These are phyloP conservation scores for Brasilioporus rufonigricans DNA, from an alignment of 768 basidiomycete genomes.

Conservation along the genomic window DNA sequence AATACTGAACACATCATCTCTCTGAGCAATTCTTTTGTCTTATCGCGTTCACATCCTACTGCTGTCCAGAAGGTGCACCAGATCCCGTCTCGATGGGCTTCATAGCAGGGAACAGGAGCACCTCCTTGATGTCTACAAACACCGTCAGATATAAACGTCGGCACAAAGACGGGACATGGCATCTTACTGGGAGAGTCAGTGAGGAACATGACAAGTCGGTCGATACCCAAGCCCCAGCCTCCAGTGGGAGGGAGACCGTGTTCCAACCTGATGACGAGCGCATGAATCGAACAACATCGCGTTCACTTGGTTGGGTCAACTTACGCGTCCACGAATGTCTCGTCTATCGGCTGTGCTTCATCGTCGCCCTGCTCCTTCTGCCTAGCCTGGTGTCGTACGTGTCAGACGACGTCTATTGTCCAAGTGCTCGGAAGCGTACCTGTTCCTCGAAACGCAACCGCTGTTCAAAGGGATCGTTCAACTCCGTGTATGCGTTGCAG, in stretches of 20 bases:
- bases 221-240: slow-evolving; percentile 96
- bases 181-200: slow-evolving; percentile 88
- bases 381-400: slow-evolving; percentile 47
- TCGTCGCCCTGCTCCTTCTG: slow-evolving; percentile 99
- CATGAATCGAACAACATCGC: neutral
- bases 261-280: slow-evolving; percentile 62
- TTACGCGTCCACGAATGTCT: slow-evolving; percentile 93
- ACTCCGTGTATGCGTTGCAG: slow-evolving; percentile 98
- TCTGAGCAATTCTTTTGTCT: slow-evolving; percentile 32
- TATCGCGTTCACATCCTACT: neutral
- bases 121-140: slow-evolving; percentile 90
- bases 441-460: slow-evolving; percentile 94
- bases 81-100: slow-evolving; percentile 67
- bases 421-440: slow-evolving; percentile 35
- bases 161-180: neutral
- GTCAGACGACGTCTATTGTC: neutral
- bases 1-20: neutral
- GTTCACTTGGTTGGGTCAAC: slow-evolving; percentile 27
- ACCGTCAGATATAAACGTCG: slow-evolving; percentile 1
- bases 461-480: slow-evolving; percentile 99
- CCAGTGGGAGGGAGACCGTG: slow-evolving; percentile 97
- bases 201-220: slow-evolving; percentile 97
- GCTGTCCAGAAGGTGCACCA: slow-evolving; percentile 29
- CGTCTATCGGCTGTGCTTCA: slow-evolving; percentile 96
- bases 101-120: slow-evolving; percentile 96